Conservation (phyloP, 768 basidiomycete genomes). For the Strobilomyces echinocephalus region DNA sequence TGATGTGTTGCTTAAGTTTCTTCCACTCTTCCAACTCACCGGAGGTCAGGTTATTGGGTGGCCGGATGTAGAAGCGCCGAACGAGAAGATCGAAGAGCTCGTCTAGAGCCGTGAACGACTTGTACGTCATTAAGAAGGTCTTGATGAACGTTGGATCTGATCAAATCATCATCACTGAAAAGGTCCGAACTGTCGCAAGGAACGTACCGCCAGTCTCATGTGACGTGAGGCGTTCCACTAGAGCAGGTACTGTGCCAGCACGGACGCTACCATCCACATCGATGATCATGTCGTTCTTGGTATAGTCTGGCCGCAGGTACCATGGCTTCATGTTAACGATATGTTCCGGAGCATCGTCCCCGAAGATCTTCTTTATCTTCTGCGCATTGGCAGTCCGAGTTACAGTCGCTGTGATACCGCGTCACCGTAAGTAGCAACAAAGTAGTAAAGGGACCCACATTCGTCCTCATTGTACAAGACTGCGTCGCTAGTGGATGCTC, state of each 20-base stretch:
- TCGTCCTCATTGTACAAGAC: constrained; percentile 23
- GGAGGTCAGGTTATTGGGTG: constrained; percentile 61
- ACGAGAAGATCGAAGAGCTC: constrained; percentile 80
- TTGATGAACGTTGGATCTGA: constrained; percentile 75
- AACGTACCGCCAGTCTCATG: constrained; percentile 80
- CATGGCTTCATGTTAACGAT: constrained; percentile 57
- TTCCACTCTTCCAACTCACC: constrained; percentile 74
- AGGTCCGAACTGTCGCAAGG: neutral
- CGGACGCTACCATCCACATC: constrained; percentile 80
- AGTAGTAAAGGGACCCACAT: constrained; percentile 12
- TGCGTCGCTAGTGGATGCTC: constrained; percentile 16
- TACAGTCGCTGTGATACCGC: constrained; percentile 15
- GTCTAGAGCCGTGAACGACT: constrained; percentile 83
- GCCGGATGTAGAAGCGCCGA: constrained; percentile 70
- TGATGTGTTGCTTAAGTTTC: constrained; percentile 78
- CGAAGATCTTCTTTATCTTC: constrained; percentile 69
- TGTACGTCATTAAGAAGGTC: constrained; percentile 94
- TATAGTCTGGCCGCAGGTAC: constrained; percentile 83
- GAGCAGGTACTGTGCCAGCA: constrained; percentile 79
- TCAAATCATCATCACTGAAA: constrained; percentile 2
- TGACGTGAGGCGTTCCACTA: constrained; percentile 86
- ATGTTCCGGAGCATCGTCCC: constrained; percentile 48
- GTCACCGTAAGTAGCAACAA: neutral
- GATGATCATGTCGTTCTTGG: constrained; percentile 74
- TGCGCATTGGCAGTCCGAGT: constrained; percentile 32